Percentiles rank a stretch among this genome's conserved stretches.
phyloP scores from a whole-genome alignment of 306 rosid species.

The Vachellia pachyceras region DNA sequence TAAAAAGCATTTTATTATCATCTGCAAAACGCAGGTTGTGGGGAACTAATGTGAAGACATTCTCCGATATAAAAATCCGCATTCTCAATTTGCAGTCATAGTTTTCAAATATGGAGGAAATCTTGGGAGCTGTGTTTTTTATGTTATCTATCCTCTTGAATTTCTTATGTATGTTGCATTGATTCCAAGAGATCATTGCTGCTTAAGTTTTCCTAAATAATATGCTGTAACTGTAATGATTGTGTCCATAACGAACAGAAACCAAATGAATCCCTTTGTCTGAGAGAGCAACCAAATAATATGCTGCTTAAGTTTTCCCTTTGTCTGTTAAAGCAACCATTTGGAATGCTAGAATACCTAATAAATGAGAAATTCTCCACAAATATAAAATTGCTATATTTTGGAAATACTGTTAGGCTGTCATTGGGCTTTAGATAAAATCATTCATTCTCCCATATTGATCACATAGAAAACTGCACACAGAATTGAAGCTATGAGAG shows the following conservation, averaged over 20 bases:
- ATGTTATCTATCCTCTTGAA: neutral
- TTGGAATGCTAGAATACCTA: neutral
- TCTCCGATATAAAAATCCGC: constrained; percentile 61
- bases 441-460: too few species aligned
- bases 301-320: too few species aligned
- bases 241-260: neutral
- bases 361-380: neutral
- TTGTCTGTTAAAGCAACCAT: neutral
- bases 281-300: too few species aligned
- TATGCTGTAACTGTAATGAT: constrained; percentile 10
- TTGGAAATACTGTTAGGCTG: neutral
- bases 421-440: too few species aligned
- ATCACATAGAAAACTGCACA: too few species aligned
- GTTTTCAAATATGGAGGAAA: neutral
- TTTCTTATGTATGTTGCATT: neutral
- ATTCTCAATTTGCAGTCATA: constrained; percentile 48
- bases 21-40: constrained; percentile 69
- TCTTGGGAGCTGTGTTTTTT: neutral
- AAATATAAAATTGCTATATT: neutral
- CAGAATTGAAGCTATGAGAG: neutral
- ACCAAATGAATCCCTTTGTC: neutral
- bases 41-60: constrained; percentile 85
- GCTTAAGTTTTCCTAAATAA: constrained; percentile 26
- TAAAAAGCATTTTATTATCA: constrained; percentile 12
- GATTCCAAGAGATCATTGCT: neutral